phyloP scores from a whole-genome alignment of 345 rosid species.

The Salix viminalis region DNA sequence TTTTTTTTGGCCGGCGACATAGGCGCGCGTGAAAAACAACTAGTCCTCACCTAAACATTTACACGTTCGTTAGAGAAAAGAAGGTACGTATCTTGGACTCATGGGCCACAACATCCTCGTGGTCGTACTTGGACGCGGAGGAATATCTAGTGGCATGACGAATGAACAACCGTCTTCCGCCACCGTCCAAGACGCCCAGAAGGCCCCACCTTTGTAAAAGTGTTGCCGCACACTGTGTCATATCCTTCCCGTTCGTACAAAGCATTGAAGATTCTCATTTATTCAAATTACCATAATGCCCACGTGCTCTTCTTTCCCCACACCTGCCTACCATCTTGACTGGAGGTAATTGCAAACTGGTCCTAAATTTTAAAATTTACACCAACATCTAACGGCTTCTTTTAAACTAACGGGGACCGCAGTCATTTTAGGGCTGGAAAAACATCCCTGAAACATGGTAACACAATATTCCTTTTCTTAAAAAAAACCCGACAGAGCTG shows the following conservation, averaged over 20 bases:
- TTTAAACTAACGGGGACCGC: neutral
- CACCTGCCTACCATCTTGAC: neutral
- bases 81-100: neutral
- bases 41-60: too few relatives aligned
- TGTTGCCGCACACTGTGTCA: constrained; percentile 15
- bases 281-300: neutral
- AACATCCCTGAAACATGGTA: neutral
- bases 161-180: constrained; percentile 16
- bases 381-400: neutral
- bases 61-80: too few relatives aligned
- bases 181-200: constrained; percentile 24
- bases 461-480: neutral
- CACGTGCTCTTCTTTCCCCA: neutral
- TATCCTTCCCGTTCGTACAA: neutral
- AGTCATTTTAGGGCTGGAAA: neutral
- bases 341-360: neutral
- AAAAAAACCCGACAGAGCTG: too few relatives aligned
- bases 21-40: too few relatives aligned
- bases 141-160: constrained; percentile 5
- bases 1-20: too few relatives aligned
- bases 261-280: neutral
- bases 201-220: constrained; percentile 2
- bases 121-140: constrained; percentile 6
- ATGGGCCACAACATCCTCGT: constrained; percentile 1
- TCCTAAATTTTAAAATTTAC: neutral